These are phyloP conservation scores for Phoma herbarum DNA, from an alignment of 2,329 filamentous ascomycete genomes.

Conservation along the genomic window DNA sequence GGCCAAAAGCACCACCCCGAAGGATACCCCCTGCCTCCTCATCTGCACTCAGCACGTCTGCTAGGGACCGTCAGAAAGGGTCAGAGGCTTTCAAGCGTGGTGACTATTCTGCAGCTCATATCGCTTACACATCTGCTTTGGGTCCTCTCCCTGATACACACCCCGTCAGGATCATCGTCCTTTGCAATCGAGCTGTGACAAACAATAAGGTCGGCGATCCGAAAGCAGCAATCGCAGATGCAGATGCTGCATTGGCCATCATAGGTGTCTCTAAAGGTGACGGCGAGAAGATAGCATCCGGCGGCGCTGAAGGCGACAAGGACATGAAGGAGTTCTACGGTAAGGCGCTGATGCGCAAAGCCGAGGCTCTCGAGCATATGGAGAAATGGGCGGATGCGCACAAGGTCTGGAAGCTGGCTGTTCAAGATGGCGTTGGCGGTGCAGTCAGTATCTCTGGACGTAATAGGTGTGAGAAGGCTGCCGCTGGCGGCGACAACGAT, in stretches of 20 bases:
- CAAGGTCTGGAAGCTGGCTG: slow-evolving; percentile 79
- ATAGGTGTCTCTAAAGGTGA: slow-evolving; percentile 84
- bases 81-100: slow-evolving; percentile 93
- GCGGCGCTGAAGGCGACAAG: slow-evolving; percentile 67
- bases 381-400: slow-evolving; percentile 91
- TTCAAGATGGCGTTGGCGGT: slow-evolving; percentile 87
- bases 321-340: slow-evolving; percentile 94
- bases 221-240: slow-evolving; percentile 84
- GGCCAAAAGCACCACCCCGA: slow-evolving; percentile 62
- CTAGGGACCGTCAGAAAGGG: slow-evolving; percentile 79
- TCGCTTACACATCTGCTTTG: slow-evolving; percentile 81
- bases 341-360: slow-evolving; percentile 93
- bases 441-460: slow-evolving; percentile 83
- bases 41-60: slow-evolving; percentile 75
- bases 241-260: slow-evolving; percentile 78
- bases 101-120: slow-evolving; percentile 87
- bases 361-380: slow-evolving; percentile 93
- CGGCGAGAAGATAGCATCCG: slow-evolving; percentile 78
- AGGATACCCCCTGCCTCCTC: slow-evolving; percentile 73
- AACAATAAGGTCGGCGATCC: slow-evolving; percentile 91
- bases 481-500: slow-evolving; percentile 53
- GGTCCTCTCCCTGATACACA: slow-evolving; percentile 77
- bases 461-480: slow-evolving; percentile 86
- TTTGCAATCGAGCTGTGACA: slow-evolving; percentile 90
- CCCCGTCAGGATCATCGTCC: slow-evolving; percentile 84